These are phyloP conservation scores for Solanum clarkiae DNA, from an alignment of 257 asterid genomes.

Conservation along the genomic window DNA sequence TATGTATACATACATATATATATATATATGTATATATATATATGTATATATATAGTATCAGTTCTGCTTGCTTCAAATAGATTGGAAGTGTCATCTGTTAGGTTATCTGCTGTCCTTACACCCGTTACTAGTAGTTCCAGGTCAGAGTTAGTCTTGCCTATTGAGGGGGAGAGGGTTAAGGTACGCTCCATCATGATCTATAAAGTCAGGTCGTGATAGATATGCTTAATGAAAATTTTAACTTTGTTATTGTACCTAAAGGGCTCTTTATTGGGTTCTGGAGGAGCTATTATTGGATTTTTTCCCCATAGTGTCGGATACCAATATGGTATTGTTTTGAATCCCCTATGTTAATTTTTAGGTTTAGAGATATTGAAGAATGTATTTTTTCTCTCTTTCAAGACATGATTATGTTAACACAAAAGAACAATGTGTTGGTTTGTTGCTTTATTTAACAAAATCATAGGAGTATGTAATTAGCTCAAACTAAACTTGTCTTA, in stretches of 20 bases:
- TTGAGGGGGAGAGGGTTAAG: too few relatives aligned
- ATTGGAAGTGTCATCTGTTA: too few relatives aligned
- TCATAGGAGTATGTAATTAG: slow-evolving; percentile 15
- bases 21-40: too few relatives aligned
- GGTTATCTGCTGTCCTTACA: too few relatives aligned
- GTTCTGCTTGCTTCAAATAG: too few relatives aligned
- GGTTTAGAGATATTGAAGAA: slow-evolving; percentile 7
- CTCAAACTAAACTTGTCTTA: slow-evolving; percentile 38
- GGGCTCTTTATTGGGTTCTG: slow-evolving; percentile 25
- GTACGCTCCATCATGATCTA: too few relatives aligned
- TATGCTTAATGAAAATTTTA: not conserved
- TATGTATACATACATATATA: too few relatives aligned
- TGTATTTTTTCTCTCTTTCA: not conserved
- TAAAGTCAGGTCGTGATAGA: too few relatives aligned
- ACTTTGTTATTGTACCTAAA: not conserved
- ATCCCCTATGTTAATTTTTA: slow-evolving; percentile 30
- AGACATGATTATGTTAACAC: not conserved
- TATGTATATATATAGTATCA: too few relatives aligned
- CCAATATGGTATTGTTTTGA: slow-evolving; percentile 9
- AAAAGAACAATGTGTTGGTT: slow-evolving; percentile 36
- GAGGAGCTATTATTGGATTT: not conserved
- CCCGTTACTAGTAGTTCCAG: too few relatives aligned
- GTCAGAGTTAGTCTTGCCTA: too few relatives aligned
- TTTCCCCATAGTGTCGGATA: not conserved
- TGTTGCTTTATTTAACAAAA: slow-evolving; percentile 23